Percentiles rank a stretch among this genome's conserved stretches.
These are phyloP conservation scores for Aspergillus bombycis DNA, from an alignment of 2,329 filamentous ascomycete species.

Conservation along the genomic window DNA sequence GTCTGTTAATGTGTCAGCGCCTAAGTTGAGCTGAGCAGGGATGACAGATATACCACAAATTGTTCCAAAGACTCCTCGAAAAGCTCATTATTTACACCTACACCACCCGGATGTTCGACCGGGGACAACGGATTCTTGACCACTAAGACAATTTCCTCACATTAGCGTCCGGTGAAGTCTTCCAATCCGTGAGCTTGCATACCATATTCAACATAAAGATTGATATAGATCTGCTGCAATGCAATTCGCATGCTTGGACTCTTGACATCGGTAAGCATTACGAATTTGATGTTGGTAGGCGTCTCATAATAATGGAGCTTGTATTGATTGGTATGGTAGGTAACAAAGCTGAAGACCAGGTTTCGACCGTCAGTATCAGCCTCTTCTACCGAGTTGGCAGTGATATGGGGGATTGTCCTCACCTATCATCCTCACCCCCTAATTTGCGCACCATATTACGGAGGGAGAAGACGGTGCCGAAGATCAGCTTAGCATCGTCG, in stretches of 20 bases:
- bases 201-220: slow-evolving; percentile 96
- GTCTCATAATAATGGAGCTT: slow-evolving; percentile 99
- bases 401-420: slow-evolving; percentile 17
- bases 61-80: slow-evolving; percentile 62
- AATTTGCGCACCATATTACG: slow-evolving; percentile 97
- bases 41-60: slow-evolving; percentile 48
- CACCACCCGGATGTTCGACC: slow-evolving; percentile 62
- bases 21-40: neutral
- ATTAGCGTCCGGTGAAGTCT: neutral
- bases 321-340: slow-evolving; percentile 90
- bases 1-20: slow-evolving; percentile 32
- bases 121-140: slow-evolving; percentile 68
- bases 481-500: slow-evolving; percentile 95
- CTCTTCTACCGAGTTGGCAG: neutral
- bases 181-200: slow-evolving; percentile 21
- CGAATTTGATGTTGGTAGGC: slow-evolving; percentile 90
- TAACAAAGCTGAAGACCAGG: slow-evolving; percentile 71
- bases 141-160: slow-evolving; percentile 44
- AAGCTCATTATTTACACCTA: slow-evolving; percentile 67
- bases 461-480: slow-evolving; percentile 93
- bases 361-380: slow-evolving; percentile 18
- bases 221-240: slow-evolving; percentile 97
- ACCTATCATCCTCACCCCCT: slow-evolving; percentile 84
- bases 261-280: slow-evolving; percentile 90
- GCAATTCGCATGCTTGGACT: slow-evolving; percentile 91